Percentiles rank a stretch among this genome's conserved stretches.
Evolutionary conservation across 75 land plant species (phyloP).

Genomic region (Sequoiadendron giganteum): DNA sequence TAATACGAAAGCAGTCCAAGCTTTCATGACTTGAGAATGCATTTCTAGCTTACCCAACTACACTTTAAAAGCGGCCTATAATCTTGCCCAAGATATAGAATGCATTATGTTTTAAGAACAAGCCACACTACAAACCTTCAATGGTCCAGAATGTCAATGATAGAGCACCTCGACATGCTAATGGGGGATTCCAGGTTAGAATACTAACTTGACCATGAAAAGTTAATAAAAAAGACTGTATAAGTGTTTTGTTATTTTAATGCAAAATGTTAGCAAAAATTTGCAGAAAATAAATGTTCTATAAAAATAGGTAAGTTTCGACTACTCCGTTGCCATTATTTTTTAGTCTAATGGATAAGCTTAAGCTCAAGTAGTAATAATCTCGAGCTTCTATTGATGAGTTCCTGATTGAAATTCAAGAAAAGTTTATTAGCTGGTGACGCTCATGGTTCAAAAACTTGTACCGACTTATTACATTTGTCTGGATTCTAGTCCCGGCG

Average conservation of each 20-base stretch:
- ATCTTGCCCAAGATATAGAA: not conserved
- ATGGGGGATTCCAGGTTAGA: not conserved
- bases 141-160: not conserved
- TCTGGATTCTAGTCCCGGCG: too few relatives aligned
- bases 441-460: too few relatives aligned
- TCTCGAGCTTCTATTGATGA: not conserved
- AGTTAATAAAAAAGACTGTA: not conserved
- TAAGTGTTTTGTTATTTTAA: not conserved
- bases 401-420: not conserved
- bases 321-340: not conserved
- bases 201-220: not conserved
- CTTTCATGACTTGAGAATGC: not conserved
- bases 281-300: not conserved
- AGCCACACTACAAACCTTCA: not conserved
- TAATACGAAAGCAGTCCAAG: not conserved
- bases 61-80: not conserved
- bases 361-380: not conserved
- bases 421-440: too few relatives aligned
- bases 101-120: not conserved
- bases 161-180: not conserved
- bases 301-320: not conserved
- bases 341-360: not conserved
- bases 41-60: not conserved
- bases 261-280: not conserved
- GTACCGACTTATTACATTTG: too few relatives aligned